phyloP scores from a whole-genome alignment of 2,329 filamentous ascomycete genomes.

The Aspergillus aculeatus region DNA sequence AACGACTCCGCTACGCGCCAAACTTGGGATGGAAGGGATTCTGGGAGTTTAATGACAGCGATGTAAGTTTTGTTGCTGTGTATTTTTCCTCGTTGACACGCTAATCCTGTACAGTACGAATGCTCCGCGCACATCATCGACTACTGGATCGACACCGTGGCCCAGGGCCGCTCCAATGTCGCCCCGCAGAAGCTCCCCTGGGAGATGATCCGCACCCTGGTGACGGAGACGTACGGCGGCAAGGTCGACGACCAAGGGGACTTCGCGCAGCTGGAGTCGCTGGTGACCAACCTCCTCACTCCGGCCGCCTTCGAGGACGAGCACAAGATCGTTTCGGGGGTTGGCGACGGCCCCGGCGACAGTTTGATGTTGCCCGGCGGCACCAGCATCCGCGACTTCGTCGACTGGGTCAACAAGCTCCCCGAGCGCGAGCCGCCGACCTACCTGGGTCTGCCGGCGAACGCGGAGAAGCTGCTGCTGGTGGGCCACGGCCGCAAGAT shows the following conservation, averaged over 20 bases:
- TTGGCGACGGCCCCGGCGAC: constrained; percentile 50
- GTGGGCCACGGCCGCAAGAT: constrained; percentile 83
- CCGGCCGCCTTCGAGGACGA: constrained; percentile 88
- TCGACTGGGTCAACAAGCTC: constrained; percentile 83
- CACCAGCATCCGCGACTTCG: constrained; percentile 81
- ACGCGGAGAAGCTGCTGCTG: constrained; percentile 92
- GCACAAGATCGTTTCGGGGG: constrained; percentile 77
- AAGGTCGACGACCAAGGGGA: constrained; percentile 93
- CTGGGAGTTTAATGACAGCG: constrained; percentile 99
- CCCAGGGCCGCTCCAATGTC: constrained; percentile 85
- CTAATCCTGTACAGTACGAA: constrained; percentile 67
- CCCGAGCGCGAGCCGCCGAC: constrained; percentile 96
- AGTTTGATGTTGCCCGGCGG: constrained; percentile 73
- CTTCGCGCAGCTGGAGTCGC: constrained; percentile 67
- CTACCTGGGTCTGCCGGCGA: constrained; percentile 88
- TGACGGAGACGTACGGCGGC: constrained; percentile 94
- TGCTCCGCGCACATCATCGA: constrained; percentile 96
- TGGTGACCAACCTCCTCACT: constrained; percentile 78
- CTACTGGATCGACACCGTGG: constrained; percentile 82
- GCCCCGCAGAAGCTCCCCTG: constrained; percentile 92
- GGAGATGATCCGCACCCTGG: constrained; percentile 87
- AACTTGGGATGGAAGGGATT: constrained; percentile 96
- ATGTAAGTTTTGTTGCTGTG: constrained; percentile 64
- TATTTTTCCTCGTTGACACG: constrained; percentile 6
- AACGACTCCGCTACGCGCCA: constrained; percentile 89